Base-by-base conservation (phyloP, 2,329 filamentous ascomycete genomes). In the Beauveria varroae region DNA sequence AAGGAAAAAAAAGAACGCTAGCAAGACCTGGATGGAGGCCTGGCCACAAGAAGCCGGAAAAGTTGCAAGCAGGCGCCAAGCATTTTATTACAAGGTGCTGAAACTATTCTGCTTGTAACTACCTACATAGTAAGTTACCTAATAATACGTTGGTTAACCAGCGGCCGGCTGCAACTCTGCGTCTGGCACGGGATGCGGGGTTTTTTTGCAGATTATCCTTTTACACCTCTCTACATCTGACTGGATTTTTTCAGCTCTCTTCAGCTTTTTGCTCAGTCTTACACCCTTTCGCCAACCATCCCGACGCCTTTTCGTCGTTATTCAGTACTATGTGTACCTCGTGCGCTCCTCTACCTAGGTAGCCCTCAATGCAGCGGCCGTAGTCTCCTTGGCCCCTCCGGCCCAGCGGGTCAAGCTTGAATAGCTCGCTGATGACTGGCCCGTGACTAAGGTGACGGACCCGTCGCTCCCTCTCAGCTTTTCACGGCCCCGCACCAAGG, bases 371-470 rank as follows among this genome's bases (percentile, higher is more conserved):
- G 34, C 53, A 56, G 40, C 54, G 54, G 41, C 54, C 28, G 28
- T 34, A n/a, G 44, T 34, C 14, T 14, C 37, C n/a, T 26, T 37
- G 9, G 56, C 44, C 57, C 47, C 57, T 49, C 37, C 37, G 47
- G 47, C 22, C 24, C 43, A 59, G 57, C 47, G 57, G 57, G 57
- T 51, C 47, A 41, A 24, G 16, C 18, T n/a, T 43, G 46, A 59
- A 30, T 59, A 59, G 22, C 47, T 52, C 24, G 57, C 37, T 44
- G 14, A 37, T 59, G 57, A 59, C 57, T 59, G 57, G 57, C 57
- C n/a, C 57, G 47, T 59, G 57, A 52, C 47, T 18, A 6, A 37
- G 34, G 34, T 37, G 34, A 37, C 12, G 22, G 34, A 30, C 47
- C 47, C 24, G 26, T 50, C 47, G 24, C 49, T 30, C 5, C 49